phyloP scores from a whole-genome alignment of 1,139 yeast species.

The Saccharomyces hybrid region DNA sequence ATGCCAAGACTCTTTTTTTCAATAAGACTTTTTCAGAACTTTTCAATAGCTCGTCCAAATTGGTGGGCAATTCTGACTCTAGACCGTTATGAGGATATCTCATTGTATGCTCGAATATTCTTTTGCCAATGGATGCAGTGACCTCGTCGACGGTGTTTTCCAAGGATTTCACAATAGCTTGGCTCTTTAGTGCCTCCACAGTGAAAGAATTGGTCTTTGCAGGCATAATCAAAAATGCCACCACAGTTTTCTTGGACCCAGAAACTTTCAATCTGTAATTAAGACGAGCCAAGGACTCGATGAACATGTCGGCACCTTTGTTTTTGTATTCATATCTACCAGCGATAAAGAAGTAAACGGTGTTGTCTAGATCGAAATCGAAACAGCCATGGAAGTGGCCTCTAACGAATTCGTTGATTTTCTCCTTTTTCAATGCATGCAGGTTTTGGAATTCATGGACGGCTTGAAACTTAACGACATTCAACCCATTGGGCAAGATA shows the following conservation, averaged over 20 bases:
- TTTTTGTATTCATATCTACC: conserved; percentile 94
- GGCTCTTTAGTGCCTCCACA: conserved; percentile 91
- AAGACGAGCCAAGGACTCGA: conserved; percentile 86
- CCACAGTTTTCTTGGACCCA: conserved; percentile 85
- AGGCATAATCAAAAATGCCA: conserved; percentile 98
- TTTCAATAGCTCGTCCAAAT: conserved; percentile 71
- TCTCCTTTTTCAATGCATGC: conserved; percentile 84
- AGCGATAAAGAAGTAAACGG: conserved; percentile 87
- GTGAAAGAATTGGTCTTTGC: conserved; percentile 91
- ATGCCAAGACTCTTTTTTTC: conserved; percentile 88
- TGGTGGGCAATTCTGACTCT: conserved; percentile 45
- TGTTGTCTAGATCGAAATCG: conserved; percentile 87
- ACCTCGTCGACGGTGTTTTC: conserved; percentile 87
- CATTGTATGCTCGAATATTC: conserved; percentile 87
- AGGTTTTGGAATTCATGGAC: conserved; percentile 96
- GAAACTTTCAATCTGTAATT: conserved; percentile 77
- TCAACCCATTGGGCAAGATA: conserved; percentile 91
- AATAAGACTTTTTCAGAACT: conserved; percentile 84
- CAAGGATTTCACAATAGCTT: conserved; percentile 87
- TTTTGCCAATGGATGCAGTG: conserved; percentile 76
- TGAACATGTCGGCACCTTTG: conserved; percentile 95
- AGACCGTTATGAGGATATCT: conserved; percentile 56
- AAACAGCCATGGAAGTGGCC: conserved; percentile 96
- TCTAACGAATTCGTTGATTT: conserved; percentile 84
- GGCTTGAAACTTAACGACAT: conserved; percentile 92